phyloP scores from a whole-genome alignment of 495 filamentous ascomycete species.

The Thermochaetoides thermophila region DNA sequence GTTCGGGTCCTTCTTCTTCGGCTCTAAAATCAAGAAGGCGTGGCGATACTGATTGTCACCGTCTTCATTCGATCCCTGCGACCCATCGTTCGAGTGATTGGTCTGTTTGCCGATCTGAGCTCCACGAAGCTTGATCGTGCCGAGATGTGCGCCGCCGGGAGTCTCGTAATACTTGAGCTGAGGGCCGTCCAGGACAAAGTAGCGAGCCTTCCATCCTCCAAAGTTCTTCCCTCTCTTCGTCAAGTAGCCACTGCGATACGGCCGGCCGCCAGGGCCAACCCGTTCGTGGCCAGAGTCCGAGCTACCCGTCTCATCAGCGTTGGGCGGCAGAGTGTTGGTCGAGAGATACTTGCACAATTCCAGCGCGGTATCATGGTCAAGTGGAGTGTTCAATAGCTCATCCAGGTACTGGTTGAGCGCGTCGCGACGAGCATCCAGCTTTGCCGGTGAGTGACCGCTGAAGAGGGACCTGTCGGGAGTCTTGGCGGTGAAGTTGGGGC shows the following conservation, averaged over 20 bases:
- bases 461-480: constrained; percentile 79
- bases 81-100: constrained; percentile 44
- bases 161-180: constrained; percentile 83
- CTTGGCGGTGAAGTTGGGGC: constrained; percentile 47
- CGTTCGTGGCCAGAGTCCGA: constrained; percentile 26
- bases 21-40: constrained; percentile 87
- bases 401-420: constrained; percentile 79
- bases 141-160: constrained; percentile 74
- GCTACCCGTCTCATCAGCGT: constrained; percentile 47
- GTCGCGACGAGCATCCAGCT: constrained; percentile 72
- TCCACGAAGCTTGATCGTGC: constrained; percentile 80
- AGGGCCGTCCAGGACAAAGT: constrained; percentile 83
- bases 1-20: constrained; percentile 87
- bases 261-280: constrained; percentile 45
- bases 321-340: constrained; percentile 66
- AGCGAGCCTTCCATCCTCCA: constrained; percentile 96
- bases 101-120: constrained; percentile 90
- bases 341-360: constrained; percentile 80
- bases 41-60: constrained; percentile 90
- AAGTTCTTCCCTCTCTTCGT: constrained; percentile 97
- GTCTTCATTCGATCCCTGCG: constrained; percentile 48
- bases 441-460: constrained; percentile 84
- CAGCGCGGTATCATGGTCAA: constrained; percentile 67
- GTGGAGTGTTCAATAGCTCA: constrained; percentile 60
- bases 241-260: constrained; percentile 76